Evolutionary conservation across 441 rosid species (phyloP).

Genomic region (Pelargonium cotyledonis): DNA sequence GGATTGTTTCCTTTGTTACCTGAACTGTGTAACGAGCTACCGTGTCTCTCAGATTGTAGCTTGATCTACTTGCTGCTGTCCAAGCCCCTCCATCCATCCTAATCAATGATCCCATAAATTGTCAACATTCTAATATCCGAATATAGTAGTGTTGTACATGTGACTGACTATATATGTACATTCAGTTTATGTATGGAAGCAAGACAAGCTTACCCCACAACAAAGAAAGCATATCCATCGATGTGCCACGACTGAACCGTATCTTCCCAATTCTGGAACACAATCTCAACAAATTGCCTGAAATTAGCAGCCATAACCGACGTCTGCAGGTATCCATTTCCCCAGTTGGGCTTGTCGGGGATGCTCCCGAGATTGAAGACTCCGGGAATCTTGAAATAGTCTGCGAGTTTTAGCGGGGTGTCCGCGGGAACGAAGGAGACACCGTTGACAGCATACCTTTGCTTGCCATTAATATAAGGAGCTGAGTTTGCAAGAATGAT

Average conservation of each 20-base stretch:
- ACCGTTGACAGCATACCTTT: conserved; percentile 53
- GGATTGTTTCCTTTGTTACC: conserved; percentile 10
- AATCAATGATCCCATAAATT: too few relatives aligned
- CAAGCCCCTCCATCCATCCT: conserved; percentile 57
- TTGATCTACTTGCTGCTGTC: conserved; percentile 36
- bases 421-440: conserved; percentile 47
- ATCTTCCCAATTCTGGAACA: conserved; percentile 48
- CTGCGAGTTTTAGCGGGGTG: conserved; percentile 60
- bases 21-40: conserved; percentile 54
- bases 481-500: conserved; percentile 48
- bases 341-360: conserved; percentile 35
- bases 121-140: too few relatives aligned
- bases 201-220: conserved; percentile 46
- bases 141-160: too few relatives aligned
- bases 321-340: conserved; percentile 35
- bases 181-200: too few relatives aligned
- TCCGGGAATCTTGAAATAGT: conserved; percentile 46
- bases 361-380: conserved; percentile 53
- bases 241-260: conserved; percentile 59
- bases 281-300: conserved; percentile 45
- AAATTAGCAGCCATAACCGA: conserved; percentile 56
- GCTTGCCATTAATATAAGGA: conserved; percentile 36
- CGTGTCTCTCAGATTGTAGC: conserved; percentile 54
- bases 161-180: too few relatives aligned
- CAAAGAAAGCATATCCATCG: conserved; percentile 59